phyloP scores from a whole-genome alignment of 352 stramenopile species.

The Globisporangium splendens region DNA sequence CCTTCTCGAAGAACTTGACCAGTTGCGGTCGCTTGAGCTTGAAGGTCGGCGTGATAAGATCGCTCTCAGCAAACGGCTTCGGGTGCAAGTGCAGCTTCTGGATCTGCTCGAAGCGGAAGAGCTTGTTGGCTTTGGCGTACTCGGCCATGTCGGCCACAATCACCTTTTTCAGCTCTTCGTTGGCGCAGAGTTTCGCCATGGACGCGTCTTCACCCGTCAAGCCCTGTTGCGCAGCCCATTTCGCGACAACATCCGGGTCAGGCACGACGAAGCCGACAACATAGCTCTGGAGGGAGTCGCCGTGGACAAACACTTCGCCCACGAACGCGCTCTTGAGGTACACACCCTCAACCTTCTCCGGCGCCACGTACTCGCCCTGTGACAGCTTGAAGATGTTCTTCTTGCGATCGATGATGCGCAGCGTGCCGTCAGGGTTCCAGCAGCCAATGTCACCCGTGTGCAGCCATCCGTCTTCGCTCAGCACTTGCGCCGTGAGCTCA shows the following conservation, averaged over 20 bases:
- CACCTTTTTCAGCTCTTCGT: no score
- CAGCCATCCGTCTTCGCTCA: constrained; percentile 94
- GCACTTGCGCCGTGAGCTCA: constrained; percentile 85
- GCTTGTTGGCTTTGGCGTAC: no score
- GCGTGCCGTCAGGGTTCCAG: constrained; percentile 90
- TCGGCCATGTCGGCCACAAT: no score
- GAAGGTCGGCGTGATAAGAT: constrained; percentile 92
- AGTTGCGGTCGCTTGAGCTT: constrained; percentile 89
- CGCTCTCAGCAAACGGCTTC: constrained; percentile 85
- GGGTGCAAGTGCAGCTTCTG: constrained; percentile 83
- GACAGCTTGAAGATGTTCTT: constrained; percentile 95
- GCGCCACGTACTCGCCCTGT: constrained; percentile 94
- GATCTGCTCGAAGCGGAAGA: constrained; percentile 14
- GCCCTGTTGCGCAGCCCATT: constrained; percentile 63
- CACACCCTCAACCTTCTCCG: constrained; percentile 96
- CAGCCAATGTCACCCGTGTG: constrained; percentile 95
- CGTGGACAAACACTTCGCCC: constrained; percentile 93
- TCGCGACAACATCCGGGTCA: constrained; percentile 84
- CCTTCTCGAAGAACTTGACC: constrained; percentile 32
- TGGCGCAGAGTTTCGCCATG: no score
- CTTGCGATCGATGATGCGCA: constrained; percentile 90
- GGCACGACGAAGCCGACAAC: constrained; percentile 94
- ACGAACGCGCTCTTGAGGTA: constrained; percentile 91
- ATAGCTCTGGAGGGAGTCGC: constrained; percentile 92
- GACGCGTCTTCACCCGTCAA: constrained; percentile 20